These are phyloP conservation scores for Talaromyces sp. DNA, from an alignment of 2,329 filamentous ascomycete species.

Conservation along the genomic window DNA sequence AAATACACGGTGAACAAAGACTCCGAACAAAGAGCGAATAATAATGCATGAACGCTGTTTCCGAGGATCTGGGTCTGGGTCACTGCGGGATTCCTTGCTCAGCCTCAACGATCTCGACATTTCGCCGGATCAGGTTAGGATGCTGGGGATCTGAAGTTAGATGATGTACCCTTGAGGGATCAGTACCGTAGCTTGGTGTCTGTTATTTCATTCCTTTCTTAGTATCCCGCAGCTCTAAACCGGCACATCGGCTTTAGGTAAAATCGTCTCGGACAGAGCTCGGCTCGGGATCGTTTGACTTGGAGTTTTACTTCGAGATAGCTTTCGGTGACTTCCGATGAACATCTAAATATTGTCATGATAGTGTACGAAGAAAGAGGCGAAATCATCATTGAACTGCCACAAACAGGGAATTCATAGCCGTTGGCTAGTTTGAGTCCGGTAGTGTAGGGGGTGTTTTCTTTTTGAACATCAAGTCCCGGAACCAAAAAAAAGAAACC, in stretches of 20 bases:
- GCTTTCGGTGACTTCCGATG: background rate
- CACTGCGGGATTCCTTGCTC: background rate
- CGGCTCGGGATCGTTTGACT: background rate
- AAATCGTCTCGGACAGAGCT: background rate
- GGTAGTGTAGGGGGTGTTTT: background rate
- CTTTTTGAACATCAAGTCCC: background rate
- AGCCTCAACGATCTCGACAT: background rate
- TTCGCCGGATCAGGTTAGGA: background rate
- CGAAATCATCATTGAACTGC: background rate
- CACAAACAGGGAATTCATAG: background rate
- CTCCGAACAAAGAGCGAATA: background rate
- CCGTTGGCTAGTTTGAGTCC: background rate
- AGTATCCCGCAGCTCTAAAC: background rate
- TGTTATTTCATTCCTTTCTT: background rate
- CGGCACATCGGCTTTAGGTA: background rate
- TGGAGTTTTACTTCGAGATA: background rate
- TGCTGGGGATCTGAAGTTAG: background rate
- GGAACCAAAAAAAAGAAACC: slow-evolving; percentile 1
- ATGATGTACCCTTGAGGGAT: background rate
- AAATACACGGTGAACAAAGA: background rate
- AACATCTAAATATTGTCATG: background rate
- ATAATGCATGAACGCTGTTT: background rate
- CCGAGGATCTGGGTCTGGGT: background rate
- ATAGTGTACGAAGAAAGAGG: background rate
- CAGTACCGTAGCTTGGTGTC: background rate